Conservation (phyloP, 2,329 filamentous ascomycete genomes). For the Cytospora mali region DNA sequence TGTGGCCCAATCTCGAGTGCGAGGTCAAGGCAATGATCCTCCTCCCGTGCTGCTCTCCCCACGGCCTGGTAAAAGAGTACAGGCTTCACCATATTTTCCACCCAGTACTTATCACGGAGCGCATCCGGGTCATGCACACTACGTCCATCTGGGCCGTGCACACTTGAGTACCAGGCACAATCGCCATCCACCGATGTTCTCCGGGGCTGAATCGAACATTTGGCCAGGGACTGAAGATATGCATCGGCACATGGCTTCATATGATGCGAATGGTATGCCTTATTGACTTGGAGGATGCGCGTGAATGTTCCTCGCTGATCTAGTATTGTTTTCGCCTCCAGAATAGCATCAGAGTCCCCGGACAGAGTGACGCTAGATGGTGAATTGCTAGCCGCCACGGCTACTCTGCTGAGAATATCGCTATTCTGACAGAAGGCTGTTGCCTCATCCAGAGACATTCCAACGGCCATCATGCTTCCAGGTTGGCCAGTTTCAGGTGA, state of each 20-base stretch:
- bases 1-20: constrained; percentile 38
- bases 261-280: constrained; percentile 48
- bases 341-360: constrained; percentile 35
- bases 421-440: constrained; percentile 21
- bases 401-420: constrained; percentile 30
- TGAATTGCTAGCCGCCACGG: constrained; percentile 36
- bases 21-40: constrained; percentile 21
- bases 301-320: constrained; percentile 39
- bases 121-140: background rate
- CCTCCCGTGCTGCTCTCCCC: constrained; percentile 11
- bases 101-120: constrained; percentile 29
- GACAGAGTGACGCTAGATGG: constrained; percentile 34
- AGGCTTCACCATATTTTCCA: constrained; percentile 29
- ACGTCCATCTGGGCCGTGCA: constrained; percentile 17
- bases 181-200: background rate
- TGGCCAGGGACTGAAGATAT: constrained; percentile 37
- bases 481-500: background rate
- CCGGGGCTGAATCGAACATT: constrained; percentile 24
- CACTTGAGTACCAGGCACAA: constrained; percentile 33
- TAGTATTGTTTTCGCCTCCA: constrained; percentile 36
- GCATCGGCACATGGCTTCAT: constrained; percentile 41
- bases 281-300: constrained; percentile 43
- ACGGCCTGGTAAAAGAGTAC: constrained; percentile 32
- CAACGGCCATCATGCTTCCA: constrained; percentile 18
- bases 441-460: constrained; percentile 13